Evolutionary conservation across 768 basidiomycete species (phyloP).

Genomic region (Tylopilus sp.): DNA sequence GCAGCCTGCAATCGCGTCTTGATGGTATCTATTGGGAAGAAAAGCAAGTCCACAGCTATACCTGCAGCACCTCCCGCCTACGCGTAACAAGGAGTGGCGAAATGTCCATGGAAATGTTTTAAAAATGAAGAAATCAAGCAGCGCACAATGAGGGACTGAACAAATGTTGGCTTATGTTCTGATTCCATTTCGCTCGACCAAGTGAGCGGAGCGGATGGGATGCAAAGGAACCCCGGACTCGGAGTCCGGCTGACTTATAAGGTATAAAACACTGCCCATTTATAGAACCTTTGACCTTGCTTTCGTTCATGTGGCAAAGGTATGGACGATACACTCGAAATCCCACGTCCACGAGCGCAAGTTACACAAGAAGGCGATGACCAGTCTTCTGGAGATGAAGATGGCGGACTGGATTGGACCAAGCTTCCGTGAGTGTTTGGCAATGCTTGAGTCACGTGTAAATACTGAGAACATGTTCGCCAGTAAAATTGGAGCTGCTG

Average conservation of each 20-base stretch:
- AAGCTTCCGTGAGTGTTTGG: constrained; percentile 54
- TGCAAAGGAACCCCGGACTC: too few relatives aligned
- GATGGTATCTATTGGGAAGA: constrained; percentile 79
- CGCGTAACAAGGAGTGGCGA: constrained; percentile 4
- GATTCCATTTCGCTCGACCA: constrained; percentile 22
- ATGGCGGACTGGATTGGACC: constrained; percentile 79
- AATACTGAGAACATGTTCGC: not conserved
- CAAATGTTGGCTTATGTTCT: constrained; percentile 38
- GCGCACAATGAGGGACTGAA: constrained; percentile 47
- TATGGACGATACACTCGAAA: constrained; percentile 66
- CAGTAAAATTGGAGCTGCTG: constrained; percentile 24
- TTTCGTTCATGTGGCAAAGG: not conserved
- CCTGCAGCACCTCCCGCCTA: constrained; percentile 92
- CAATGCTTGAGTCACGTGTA: constrained; percentile 1
- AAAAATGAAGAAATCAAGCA: constrained; percentile 6
- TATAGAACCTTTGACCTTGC: constrained; percentile 7
- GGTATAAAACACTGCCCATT: not conserved
- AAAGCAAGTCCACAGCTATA: constrained; percentile 88
- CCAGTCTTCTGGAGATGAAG: constrained; percentile 67
- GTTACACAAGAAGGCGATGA: constrained; percentile 31
- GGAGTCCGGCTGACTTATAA: too few relatives aligned
- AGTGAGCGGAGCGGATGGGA: constrained; percentile 6
- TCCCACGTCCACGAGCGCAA: constrained; percentile 25
- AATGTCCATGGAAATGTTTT: constrained; percentile 10
- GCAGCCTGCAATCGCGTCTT: constrained; percentile 92